Evolutionary conservation across 345 rosid genomes (phyloP).

Genomic region (Viola odorata): DNA sequence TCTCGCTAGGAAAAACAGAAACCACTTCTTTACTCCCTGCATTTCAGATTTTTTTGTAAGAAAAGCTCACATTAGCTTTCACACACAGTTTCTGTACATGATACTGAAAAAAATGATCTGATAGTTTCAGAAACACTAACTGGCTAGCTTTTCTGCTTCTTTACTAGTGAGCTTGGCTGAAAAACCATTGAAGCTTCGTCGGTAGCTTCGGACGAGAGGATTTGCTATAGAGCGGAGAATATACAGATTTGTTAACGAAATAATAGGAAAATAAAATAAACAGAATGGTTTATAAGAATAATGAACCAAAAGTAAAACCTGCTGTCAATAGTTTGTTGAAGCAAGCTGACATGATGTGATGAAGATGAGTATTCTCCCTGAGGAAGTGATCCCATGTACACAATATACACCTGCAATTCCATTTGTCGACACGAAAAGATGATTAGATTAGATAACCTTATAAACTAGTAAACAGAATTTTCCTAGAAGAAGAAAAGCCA

Average conservation of each 20-base stretch:
- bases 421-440: neutral
- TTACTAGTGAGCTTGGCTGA: neutral
- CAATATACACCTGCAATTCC: slow-evolving; percentile 31
- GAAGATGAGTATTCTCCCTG: slow-evolving; percentile 3
- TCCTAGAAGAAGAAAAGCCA: neutral
- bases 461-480: neutral
- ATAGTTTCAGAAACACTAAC: neutral
- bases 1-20: neutral
- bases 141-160: neutral
- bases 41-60: neutral
- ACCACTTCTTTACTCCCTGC: neutral
- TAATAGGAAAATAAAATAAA: neutral
- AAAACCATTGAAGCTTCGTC: slow-evolving; percentile 13
- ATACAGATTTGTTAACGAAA: neutral
- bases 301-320: neutral
- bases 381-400: slow-evolving; percentile 37
- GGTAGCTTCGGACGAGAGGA: slow-evolving; percentile 1
- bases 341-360: neutral
- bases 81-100: too few relatives aligned
- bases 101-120: too few relatives aligned
- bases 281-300: neutral
- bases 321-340: neutral
- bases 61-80: too few relatives aligned
- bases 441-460: neutral
- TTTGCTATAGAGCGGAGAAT: neutral